Base-by-base conservation (phyloP, 805 yeast species). In the Metschnikowia koreensis region DNA sequence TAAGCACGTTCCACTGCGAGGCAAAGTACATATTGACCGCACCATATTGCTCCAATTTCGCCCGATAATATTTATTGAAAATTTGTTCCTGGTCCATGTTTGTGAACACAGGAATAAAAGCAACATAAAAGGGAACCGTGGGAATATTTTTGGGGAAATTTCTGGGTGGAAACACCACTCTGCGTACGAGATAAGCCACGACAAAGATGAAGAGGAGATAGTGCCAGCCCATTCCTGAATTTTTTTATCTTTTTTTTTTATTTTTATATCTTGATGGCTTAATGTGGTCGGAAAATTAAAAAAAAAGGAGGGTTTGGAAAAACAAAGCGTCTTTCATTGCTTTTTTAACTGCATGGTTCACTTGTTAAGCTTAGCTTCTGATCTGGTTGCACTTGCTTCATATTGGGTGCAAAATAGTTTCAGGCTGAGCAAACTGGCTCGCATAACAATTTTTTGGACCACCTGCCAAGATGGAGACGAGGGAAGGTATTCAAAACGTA, bases 1-100 rank as follows among this genome's bases (percentile, higher is more conserved):
- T 80, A 31, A 82, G 61, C 17, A 81, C 74, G 56, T 82, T 82
- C 87, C 87, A 82, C 51, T 83, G 71, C 0, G 83, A 79, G 6
- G 82, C 87, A 67, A 81, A 82, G 60, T 75, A 82, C 5, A 81
- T 69, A 61, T 81, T 81, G 0, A 77, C 86, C 0, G 85, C 85
- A 0, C 87, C 87, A 60, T 75, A 66, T 45, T 69, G 73, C 53
- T 80, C 82, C 45, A 81, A 59, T 38, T 77, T 74, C 6, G 70
- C 70, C 41, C 73, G 67, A 38, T 81, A 62, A 57, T 75, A 81
- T 10, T 39, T 46, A 9, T 75, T 63, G 62, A 69, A 82, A 7
- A 82, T 68, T 27, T 79, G 71, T 31, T 67, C 60, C 58, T 82
- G 86, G 56, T 81, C 86, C 56, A 77, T 60, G 2, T 64, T 60